A percentile compares a stretch with the other conserved stretches of the same genome.
phyloP scores from a whole-genome alignment of 768 basidiomycete genomes.

The Podaxis sp. region DNA sequence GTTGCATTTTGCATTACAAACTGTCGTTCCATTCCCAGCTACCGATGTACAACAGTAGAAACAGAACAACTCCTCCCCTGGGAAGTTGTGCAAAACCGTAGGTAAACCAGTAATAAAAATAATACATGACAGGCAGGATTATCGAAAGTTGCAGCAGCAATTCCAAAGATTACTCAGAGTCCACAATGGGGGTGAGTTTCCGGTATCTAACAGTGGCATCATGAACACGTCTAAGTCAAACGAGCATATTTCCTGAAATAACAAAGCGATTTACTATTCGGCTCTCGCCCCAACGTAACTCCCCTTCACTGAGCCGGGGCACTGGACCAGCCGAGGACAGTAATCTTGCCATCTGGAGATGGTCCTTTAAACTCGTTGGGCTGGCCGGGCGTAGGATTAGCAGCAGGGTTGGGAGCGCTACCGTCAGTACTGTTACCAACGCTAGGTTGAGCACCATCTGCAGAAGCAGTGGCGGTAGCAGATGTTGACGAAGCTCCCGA shows the following conservation, averaged over 20 bases:
- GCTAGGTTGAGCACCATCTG: constrained; percentile 20
- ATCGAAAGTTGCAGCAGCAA: neutral
- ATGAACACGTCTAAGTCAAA: neutral
- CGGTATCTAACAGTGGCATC: constrained; percentile 9
- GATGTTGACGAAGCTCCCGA: constrained; percentile 14
- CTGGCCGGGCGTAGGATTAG: constrained; percentile 24
- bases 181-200: neutral
- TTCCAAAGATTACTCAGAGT: constrained; percentile 4
- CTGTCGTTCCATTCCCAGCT: neutral
- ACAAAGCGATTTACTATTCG: neutral
- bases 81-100: constrained; percentile 23
- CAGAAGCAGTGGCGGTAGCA: constrained; percentile 21
- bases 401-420: constrained; percentile 18
- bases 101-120: neutral
- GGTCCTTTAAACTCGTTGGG: constrained; percentile 43
- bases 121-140: neutral
- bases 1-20: neutral
- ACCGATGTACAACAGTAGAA: neutral
- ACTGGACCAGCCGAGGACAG: constrained; percentile 44
- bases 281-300: neutral
- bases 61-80: constrained; percentile 19
- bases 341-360: constrained; percentile 38
- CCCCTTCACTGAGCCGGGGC: neutral
- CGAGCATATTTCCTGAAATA: neutral
- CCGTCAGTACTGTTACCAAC: constrained; percentile 18